phyloP scores from a whole-genome alignment of 2,329 filamentous ascomycete genomes.

The Thelonectria discophora region DNA sequence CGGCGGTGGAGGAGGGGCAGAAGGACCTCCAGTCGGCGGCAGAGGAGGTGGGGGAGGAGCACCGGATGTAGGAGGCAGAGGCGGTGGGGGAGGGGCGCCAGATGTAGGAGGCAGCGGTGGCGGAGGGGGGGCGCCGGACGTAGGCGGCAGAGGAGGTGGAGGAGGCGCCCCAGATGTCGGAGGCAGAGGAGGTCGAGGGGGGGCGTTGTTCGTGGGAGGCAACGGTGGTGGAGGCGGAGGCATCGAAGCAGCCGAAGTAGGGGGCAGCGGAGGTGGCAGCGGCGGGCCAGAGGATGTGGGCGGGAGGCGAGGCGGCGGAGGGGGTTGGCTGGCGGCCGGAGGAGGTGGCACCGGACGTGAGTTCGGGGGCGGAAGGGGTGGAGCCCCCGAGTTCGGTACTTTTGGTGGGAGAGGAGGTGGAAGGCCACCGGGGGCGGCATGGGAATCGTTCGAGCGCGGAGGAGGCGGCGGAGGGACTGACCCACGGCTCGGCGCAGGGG shows the following conservation, averaged over 20 bases:
- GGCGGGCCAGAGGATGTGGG: constrained; percentile 42
- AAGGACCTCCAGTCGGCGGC: constrained; percentile 42
- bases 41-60: constrained; percentile 38
- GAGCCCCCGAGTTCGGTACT: constrained; percentile 54
- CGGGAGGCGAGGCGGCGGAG: constrained; percentile 45
- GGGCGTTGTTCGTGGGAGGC: constrained; percentile 40
- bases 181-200: constrained; percentile 49
- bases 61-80: constrained; percentile 50
- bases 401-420: constrained; percentile 60
- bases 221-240: constrained; percentile 52
- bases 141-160: constrained; percentile 48
- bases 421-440: constrained; percentile 44
- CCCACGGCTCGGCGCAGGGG: constrained; percentile 77
- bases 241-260: constrained; percentile 44
- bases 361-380: constrained; percentile 61
- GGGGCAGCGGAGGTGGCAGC: constrained; percentile 58
- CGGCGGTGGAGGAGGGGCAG: constrained; percentile 53
- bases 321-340: constrained; percentile 53
- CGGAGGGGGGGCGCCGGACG: constrained; percentile 41
- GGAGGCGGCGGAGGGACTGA: constrained; percentile 77
- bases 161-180: constrained; percentile 48
- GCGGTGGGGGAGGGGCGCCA: constrained; percentile 56
- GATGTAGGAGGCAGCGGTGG: constrained; percentile 47
- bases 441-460: constrained; percentile 49
- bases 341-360: constrained; percentile 63